A percentile compares a stretch with the other conserved stretches of the same genome.
Conservation (phyloP, 1,284 basidiomycete genomes). For the Jaminaea rosea region DNA sequence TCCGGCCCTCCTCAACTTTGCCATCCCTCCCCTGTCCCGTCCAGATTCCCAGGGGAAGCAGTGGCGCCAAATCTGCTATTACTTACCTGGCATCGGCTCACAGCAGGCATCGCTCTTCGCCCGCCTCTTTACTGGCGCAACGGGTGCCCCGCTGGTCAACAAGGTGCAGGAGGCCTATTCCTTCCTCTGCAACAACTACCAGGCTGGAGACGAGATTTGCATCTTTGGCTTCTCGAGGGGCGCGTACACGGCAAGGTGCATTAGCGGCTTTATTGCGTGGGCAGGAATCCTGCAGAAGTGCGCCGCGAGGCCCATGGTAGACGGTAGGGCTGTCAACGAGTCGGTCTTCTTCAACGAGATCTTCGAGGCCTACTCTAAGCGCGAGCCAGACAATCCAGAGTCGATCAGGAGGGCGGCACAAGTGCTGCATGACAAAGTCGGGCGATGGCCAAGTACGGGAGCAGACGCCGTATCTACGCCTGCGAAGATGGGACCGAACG, state of each 20-base stretch:
- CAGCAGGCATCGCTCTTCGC: slow-evolving; percentile 3
- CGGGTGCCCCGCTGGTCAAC: slow-evolving; percentile 14
- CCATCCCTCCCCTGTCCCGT: slow-evolving; percentile 9
- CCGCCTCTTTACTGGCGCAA: slow-evolving; percentile 18
- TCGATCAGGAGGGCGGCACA: slow-evolving; percentile 16
- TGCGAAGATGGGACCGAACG: no score
- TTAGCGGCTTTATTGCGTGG: slow-evolving; percentile 57
- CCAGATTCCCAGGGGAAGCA: neutral
- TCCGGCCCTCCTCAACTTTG: slow-evolving; percentile 24
- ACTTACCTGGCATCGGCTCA: slow-evolving; percentile 28
- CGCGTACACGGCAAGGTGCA: slow-evolving; percentile 59
- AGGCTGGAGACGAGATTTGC: slow-evolving; percentile 46
- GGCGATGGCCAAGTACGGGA: slow-evolving; percentile 17
- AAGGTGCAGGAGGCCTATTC: slow-evolving; percentile 55
- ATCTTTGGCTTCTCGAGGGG: slow-evolving; percentile 57
- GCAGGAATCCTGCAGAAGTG: slow-evolving; percentile 58
- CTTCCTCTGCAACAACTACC: slow-evolving; percentile 59
- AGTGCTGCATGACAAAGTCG: slow-evolving; percentile 13
- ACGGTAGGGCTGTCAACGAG: no score
- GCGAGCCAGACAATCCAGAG: slow-evolving; percentile 20
- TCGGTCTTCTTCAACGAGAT: slow-evolving; percentile 19
- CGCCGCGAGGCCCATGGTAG: no score
- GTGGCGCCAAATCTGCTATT: slow-evolving; percentile 19
- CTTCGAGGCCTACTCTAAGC: slow-evolving; percentile 25
- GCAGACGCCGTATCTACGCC: no score